Base-by-base conservation (phyloP, 768 basidiomycete species). In the Lentinula guzmanii region DNA sequence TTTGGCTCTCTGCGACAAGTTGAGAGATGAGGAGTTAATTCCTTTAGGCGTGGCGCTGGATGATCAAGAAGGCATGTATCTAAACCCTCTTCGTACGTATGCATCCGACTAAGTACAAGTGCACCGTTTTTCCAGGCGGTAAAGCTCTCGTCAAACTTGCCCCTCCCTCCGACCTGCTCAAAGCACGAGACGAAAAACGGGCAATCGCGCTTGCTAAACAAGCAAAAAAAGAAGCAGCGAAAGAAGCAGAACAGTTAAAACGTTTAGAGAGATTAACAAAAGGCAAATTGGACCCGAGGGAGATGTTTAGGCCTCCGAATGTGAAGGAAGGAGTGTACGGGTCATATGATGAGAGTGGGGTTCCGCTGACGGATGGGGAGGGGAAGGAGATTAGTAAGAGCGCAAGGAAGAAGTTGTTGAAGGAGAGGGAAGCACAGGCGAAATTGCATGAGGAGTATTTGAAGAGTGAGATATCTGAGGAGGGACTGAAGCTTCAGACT, bases 1-100 rank as follows among this genome's bases (percentile, higher is more conserved):
- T 64, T 77, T 99, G 52, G 81, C 85, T 24, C 82, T 97, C 24
- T 95, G 87, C 68, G 97, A 99, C 76, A 86, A 85, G 65, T 81
- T 99, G 62, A 86, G 97, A 15, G 96, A 98, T 70, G 78, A 83
- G 37, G 95, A 97, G 69, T 77, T 98, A 45, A 88, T 95, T 46
- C 89, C 94, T n/a, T 79, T 98, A 54, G 97, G 97, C 7, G 93
- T 99, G 5, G 95, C 95, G 8, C 77, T 99, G 37, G 97, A 98
- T 70, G 97, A 99, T 76, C 93, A 94, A 76, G 93, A 95, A 79
- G 94, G 94, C 87, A 64, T 55, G 77, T 37, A 34, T 41, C 53
- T 8, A 55, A 53, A 42, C 10, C 42, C 18, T 61, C 24, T 31
- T 59, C 15, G 39, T 54, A 9, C 2, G 8, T n/a, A 7, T 53